phyloP scores from a whole-genome alignment of 2,329 filamentous ascomycete species.

The Dichotomopilus funicola region DNA sequence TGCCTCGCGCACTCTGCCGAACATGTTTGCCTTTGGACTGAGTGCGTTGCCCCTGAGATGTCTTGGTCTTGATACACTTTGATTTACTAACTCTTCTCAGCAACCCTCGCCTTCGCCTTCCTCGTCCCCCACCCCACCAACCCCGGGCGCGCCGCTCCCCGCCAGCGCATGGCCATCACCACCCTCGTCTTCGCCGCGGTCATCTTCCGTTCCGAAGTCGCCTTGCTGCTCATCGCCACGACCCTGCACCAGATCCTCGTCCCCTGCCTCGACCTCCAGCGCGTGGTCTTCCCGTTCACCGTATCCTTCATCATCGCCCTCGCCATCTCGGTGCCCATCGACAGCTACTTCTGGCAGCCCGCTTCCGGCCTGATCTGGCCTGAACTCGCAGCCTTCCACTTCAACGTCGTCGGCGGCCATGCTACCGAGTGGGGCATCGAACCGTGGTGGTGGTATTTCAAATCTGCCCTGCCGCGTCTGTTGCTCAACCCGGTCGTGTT shows the following conservation, averaged over 20 bases:
- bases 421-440: constrained; percentile 83
- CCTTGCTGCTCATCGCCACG: constrained; percentile 66
- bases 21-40: constrained; percentile 90
- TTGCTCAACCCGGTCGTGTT: constrained; percentile 70
- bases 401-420: constrained; percentile 79
- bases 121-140: constrained; percentile 34
- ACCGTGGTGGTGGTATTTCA: constrained; percentile 82
- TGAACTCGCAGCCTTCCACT: constrained; percentile 82
- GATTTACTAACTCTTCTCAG: constrained; percentile 41
- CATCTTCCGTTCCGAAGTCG: constrained; percentile 85
- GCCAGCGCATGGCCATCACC: constrained; percentile 60
- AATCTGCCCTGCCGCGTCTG: constrained; percentile 72
- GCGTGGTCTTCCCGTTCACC: constrained; percentile 60
- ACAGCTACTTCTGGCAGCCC: constrained; percentile 88
- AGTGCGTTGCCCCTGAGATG: no score
- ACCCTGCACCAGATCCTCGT: constrained; percentile 57
- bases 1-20: constrained; percentile 82
- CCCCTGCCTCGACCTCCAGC: constrained; percentile 44
- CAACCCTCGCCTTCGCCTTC: constrained; percentile 56
- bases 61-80: no score
- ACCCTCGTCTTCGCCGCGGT: constrained; percentile 74
- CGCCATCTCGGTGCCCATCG: constrained; percentile 62
- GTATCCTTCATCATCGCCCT: constrained; percentile 62
- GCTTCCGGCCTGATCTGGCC: constrained; percentile 65
- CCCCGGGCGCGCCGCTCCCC: constrained; percentile 30